These are phyloP conservation scores for Cryptococcus maquisensis DNA, from an alignment of 1,284 basidiomycete species.

Conservation along the genomic window DNA sequence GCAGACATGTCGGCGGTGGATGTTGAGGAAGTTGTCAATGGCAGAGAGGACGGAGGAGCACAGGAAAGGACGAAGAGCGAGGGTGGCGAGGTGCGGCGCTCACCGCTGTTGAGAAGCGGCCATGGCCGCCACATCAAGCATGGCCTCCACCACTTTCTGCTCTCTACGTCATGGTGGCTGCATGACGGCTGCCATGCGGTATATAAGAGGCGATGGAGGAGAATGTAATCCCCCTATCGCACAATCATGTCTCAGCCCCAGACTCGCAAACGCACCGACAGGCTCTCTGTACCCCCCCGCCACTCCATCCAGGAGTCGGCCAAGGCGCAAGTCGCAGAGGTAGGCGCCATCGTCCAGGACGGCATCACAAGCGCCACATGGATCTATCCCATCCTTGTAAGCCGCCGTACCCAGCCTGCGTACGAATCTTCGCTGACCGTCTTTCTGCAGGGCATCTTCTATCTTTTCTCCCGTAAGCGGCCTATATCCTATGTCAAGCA, in stretches of 20 bases:
- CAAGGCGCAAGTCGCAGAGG: slow-evolving; percentile 33
- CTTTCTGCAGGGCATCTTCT: slow-evolving; percentile 41
- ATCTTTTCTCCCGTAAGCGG: slow-evolving; percentile 41
- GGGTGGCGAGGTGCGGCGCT: background rate
- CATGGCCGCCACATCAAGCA: background rate
- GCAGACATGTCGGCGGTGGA: slow-evolving; percentile 49
- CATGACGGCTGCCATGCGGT: background rate
- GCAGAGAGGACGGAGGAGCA: background rate
- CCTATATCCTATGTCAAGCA: background rate
- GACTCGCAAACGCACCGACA: slow-evolving; percentile 9
- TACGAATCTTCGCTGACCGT: background rate
- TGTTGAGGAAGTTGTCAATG: background rate
- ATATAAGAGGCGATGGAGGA: background rate
- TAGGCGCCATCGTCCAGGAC: slow-evolving; percentile 33
- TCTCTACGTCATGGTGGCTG: background rate
- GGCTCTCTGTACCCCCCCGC: background rate
- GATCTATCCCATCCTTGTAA: slow-evolving; percentile 49
- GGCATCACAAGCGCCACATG: slow-evolving; percentile 49
- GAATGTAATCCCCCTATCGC: background rate
- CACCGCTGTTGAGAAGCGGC: background rate
- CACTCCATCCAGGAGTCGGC: slow-evolving; percentile 18
- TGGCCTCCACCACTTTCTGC: background rate
- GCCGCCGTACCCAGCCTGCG: slow-evolving; percentile 2
- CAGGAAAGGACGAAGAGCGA: background rate
- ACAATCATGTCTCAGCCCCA: slow-evolving; percentile 8